Conservation (phyloP, 2,329 filamentous ascomycete genomes). For the Macrophomina phaseolina region DNA sequence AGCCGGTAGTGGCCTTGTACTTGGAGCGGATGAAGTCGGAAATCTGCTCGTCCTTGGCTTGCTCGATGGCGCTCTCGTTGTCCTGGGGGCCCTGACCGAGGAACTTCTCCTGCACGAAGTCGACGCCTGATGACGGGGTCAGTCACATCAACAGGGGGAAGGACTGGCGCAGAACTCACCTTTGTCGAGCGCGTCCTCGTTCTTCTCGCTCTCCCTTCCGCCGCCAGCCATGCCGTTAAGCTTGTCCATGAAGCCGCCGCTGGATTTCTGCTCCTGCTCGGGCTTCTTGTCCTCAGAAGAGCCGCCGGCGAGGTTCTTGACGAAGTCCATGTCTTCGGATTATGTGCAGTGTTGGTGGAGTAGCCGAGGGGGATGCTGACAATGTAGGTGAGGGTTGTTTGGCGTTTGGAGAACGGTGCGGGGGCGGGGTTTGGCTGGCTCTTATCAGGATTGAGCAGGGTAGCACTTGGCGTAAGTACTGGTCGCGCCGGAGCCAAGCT, state of each 20-base stretch:
- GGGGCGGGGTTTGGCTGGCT: conserved; percentile 7
- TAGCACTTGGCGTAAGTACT: neutral
- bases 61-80: conserved; percentile 72
- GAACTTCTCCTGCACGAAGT: conserved; percentile 78
- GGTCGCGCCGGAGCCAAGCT: neutral
- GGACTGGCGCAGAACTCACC: conserved; percentile 53
- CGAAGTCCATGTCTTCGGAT: conserved; percentile 49
- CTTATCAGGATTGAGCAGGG: conserved; percentile 1
- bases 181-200: conserved; percentile 84
- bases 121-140: conserved; percentile 63
- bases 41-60: conserved; percentile 83
- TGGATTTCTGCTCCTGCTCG: conserved; percentile 38
- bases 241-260: conserved; percentile 69
- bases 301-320: conserved; percentile 54
- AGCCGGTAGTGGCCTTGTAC: conserved; percentile 73
- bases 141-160: too few relatives aligned
- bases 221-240: conserved; percentile 75
- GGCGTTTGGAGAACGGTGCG: conserved; percentile 1
- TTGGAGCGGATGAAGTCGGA: conserved; percentile 72
- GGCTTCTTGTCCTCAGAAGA: conserved; percentile 23
- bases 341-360: neutral
- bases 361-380: neutral
- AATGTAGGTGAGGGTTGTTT: neutral
- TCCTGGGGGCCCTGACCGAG: conserved; percentile 72
- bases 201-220: conserved; percentile 76